Base-by-base conservation (phyloP, 176 grass and related monocot genomes). In the Zea mays region DNA sequence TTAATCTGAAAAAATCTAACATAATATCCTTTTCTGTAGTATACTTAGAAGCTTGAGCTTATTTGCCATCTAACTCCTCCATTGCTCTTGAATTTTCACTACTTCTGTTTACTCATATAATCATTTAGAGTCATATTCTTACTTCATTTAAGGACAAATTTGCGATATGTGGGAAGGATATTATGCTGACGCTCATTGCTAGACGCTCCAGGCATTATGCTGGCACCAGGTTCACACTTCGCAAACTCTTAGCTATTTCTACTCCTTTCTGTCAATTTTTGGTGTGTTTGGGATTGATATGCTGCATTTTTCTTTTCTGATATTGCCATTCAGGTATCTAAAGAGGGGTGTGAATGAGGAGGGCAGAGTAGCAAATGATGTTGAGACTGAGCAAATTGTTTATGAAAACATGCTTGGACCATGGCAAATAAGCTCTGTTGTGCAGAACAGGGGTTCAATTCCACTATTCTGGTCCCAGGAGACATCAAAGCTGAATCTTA, bases 401-500 rank as follows among this genome's bases (percentile, higher is more conserved):
- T 92, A 80, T 71, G 86, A 95, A 62, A 83, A 90, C 20, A 77
- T 80, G 70, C 78, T 71, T 70, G 86, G 62, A 87, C 90, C 88
- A 62, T 81, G 51, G 42, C 83, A 92, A 74, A 99, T 99, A 85
- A 87, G 85, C 76, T 99, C 96, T 41, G 84, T 99, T 74, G 92
- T 99, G 77, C 96, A 99, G 83, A 91, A 99, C 80, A 90, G 96
- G 81, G 96, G 96, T 78, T 99, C 96, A 43, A 99, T 99, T 81
- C 96, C 96, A 7, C 88, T 99, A 10, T 99, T 90, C 88, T 99
- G 96, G 96, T 99, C 96, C 44, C 96, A 99, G 64, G 96, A 99
- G 84, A 99, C 96, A 75, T 94, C 92, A 48, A 86, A 86, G 72
- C 79, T 95, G 64, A 99, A 89, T 84, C 78, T 94, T 86, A 99